These are phyloP conservation scores for Yarrowia porcina DNA, from an alignment of 805 yeast species.

Conservation along the genomic window DNA sequence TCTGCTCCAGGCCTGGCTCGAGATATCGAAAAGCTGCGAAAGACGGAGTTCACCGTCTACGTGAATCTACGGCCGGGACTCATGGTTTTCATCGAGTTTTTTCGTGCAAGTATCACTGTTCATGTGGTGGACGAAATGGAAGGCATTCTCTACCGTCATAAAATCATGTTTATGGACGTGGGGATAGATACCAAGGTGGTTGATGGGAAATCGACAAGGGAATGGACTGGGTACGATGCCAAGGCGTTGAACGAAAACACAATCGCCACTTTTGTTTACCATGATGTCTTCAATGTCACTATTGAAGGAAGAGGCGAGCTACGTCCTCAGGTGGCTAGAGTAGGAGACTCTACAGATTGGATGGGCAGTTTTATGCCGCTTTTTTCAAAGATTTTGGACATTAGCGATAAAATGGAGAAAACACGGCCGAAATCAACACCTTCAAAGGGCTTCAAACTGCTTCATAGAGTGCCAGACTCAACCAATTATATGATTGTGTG, in stretches of 20 bases:
- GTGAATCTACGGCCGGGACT: neutral
- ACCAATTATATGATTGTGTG: conserved; percentile 16
- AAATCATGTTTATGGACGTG: conserved; percentile 5
- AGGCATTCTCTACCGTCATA: conserved; percentile 2
- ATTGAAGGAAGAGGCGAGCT: conserved; percentile 11
- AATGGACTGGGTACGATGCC: conserved; percentile 4
- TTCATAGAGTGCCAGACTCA: neutral
- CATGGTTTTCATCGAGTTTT: conserved; percentile 5
- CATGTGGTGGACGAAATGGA: neutral
- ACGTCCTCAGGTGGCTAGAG: neutral
- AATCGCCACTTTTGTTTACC: conserved; percentile 8
- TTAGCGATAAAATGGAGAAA: neutral
- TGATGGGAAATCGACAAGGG: conserved; percentile 2
- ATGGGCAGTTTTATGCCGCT: conserved; percentile 7
- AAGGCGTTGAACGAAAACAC: conserved; percentile 1
- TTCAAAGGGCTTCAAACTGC: neutral
- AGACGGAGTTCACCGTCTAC: neutral
- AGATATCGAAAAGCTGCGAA: conserved; percentile 4
- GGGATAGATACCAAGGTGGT: conserved; percentile 17
- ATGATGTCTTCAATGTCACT: neutral
- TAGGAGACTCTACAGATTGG: conserved; percentile 6
- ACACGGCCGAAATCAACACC: conserved; percentile 1
- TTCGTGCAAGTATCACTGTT: conserved; percentile 1
- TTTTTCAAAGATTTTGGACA: neutral
- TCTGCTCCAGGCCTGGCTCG: neutral